Conservation (phyloP, 2,329 filamentous ascomycete genomes). For the Penicillium sp. region DNA sequence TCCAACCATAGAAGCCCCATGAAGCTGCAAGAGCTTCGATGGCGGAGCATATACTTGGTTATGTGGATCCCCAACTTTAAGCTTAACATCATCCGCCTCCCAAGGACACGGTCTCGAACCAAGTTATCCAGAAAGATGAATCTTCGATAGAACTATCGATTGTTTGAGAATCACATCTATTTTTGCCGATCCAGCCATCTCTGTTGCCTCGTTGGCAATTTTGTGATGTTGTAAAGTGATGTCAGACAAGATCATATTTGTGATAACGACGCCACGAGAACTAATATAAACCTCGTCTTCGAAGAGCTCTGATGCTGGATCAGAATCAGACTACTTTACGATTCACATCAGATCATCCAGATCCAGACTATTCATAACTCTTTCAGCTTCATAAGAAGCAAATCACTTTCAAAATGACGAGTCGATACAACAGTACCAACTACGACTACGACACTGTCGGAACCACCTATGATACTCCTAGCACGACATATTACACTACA, state of each 20-base stretch:
- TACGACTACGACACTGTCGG: constrained; percentile 21
- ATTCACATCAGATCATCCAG: background rate
- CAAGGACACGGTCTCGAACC: constrained; percentile 14
- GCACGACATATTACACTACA: constrained; percentile 14
- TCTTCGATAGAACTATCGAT: background rate
- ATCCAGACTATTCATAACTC: background rate
- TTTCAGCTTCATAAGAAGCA: constrained; percentile 1
- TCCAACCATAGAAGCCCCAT: background rate
- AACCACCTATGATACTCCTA: constrained; percentile 22
- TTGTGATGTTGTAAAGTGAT: constrained; percentile 9
- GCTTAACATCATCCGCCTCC: constrained; percentile 13
- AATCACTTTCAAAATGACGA: constrained; percentile 17
- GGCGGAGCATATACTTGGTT: background rate
- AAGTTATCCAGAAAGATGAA: background rate
- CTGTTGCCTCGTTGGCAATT: constrained; percentile 13
- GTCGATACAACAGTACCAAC: constrained; percentile 16
- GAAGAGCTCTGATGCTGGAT: background rate
- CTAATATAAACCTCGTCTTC: constrained; percentile 12
- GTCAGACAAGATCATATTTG: constrained; percentile 16
- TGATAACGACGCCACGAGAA: constrained; percentile 14
- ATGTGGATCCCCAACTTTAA: background rate
- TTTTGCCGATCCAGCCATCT: background rate
- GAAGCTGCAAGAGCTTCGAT: background rate
- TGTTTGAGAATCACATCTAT: background rate
- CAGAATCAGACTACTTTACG: background rate